phyloP scores from a whole-genome alignment of 2,329 filamentous ascomycete genomes.

The Ophiostoma ips region DNA sequence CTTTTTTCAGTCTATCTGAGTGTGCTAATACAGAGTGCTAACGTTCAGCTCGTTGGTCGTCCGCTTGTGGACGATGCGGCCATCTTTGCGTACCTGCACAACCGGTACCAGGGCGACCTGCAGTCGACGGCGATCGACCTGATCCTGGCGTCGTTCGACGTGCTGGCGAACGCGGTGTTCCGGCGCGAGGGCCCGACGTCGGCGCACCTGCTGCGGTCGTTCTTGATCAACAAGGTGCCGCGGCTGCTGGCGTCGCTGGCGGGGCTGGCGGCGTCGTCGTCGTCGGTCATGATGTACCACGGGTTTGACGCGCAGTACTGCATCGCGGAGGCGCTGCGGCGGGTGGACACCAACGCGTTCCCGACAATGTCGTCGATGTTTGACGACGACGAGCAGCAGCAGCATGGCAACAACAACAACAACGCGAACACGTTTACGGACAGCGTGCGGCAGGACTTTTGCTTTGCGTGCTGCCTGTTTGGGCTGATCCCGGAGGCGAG shows the following conservation, averaged over 20 bases:
- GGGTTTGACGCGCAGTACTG: slow-evolving; percentile 62
- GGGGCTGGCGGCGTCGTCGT: slow-evolving; percentile 48
- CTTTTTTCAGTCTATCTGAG: neutral
- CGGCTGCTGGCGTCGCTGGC: slow-evolving; percentile 38
- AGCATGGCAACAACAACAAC: too few relatives aligned
- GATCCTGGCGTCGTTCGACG: slow-evolving; percentile 77
- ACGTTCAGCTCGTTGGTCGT: slow-evolving; percentile 51
- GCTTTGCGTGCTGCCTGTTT: slow-evolving; percentile 82
- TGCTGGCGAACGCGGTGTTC: slow-evolving; percentile 76
- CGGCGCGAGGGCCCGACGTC: slow-evolving; percentile 40
- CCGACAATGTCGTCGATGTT: slow-evolving; percentile 46
- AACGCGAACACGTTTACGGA: slow-evolving; percentile 43
- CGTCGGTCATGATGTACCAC: too few relatives aligned
- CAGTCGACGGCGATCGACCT: slow-evolving; percentile 69
- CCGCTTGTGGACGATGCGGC: slow-evolving; percentile 71
- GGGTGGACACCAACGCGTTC: slow-evolving; percentile 70
- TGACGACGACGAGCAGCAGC: too few relatives aligned
- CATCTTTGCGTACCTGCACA: slow-evolving; percentile 68
- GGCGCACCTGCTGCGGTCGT: slow-evolving; percentile 70
- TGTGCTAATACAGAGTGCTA: neutral
- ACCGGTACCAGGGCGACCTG: slow-evolving; percentile 65
- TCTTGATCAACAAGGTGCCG: slow-evolving; percentile 58
- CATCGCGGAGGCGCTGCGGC: slow-evolving; percentile 56
- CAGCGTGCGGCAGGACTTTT: slow-evolving; percentile 56
- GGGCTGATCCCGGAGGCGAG: slow-evolving; percentile 65